Evolutionary conservation across 768 basidiomycete genomes (phyloP).

Genomic region (Candolleomyces eurysporus): DNA sequence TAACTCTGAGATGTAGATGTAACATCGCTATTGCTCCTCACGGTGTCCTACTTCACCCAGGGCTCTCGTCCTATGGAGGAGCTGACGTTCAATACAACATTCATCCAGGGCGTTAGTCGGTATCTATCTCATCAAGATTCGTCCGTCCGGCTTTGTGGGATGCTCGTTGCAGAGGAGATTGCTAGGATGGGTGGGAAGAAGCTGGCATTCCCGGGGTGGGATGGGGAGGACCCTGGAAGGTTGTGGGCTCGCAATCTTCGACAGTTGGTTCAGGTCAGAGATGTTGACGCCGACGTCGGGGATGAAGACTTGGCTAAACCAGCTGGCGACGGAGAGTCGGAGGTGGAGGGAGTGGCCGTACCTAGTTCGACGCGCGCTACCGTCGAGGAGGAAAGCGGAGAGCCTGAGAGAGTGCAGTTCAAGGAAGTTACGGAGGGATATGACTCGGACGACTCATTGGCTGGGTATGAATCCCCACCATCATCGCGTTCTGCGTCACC

Average conservation of each 20-base stretch:
- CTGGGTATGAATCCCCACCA: slow-evolving; percentile 69
- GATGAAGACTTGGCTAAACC: neutral
- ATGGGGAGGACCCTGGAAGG: slow-evolving; percentile 65
- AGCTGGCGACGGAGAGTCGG: neutral
- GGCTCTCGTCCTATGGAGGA: slow-evolving; percentile 43
- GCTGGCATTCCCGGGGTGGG: slow-evolving; percentile 83
- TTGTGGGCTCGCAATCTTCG: slow-evolving; percentile 66
- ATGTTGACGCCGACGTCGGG: slow-evolving; percentile 45
- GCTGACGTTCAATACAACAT: slow-evolving; percentile 52
- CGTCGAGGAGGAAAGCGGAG: slow-evolving; percentile 1
- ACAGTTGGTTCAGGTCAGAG: slow-evolving; percentile 45
- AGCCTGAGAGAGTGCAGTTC: slow-evolving; percentile 17
- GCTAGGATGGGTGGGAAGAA: slow-evolving; percentile 61
- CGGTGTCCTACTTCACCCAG: slow-evolving; percentile 57
- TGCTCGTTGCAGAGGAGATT: slow-evolving; percentile 86
- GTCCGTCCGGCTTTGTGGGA: slow-evolving; percentile 81
- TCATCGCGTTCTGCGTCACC: slow-evolving; percentile 76
- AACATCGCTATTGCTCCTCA: slow-evolving; percentile 67
- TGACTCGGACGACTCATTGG: slow-evolving; percentile 85
- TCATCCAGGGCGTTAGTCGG: slow-evolving; percentile 65
- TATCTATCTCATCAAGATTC: slow-evolving; percentile 81
- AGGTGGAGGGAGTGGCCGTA: slow-evolving; percentile 9
- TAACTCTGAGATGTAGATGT: slow-evolving; percentile 47
- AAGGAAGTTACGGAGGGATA: slow-evolving; percentile 31
- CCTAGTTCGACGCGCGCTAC: slow-evolving; percentile 6